Base-by-base conservation (phyloP, 2,329 filamentous ascomycete genomes). In the Amphichorda felina region DNA sequence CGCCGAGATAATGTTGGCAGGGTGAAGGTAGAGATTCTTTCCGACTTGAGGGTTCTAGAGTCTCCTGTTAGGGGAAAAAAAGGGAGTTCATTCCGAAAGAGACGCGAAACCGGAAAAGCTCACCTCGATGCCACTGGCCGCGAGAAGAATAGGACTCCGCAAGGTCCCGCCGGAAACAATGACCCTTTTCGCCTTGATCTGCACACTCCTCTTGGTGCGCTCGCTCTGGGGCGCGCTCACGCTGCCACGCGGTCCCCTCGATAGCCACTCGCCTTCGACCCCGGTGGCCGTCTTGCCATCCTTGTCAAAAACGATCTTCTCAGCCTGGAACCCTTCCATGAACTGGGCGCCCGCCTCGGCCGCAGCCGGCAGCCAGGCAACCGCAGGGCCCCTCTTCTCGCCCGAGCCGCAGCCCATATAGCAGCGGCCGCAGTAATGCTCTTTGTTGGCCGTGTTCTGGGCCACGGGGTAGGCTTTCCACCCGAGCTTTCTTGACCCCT, bases 21-120 rank as follows among this genome's bases (percentile, higher is more conserved):
- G 89, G 50, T 96, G 89, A 1, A 94, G 56, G 47, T 91, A 68
- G 4, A 95, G 71, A 47, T 95, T 84, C 7, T 69, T 72, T 18
- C 89, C 89, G 42, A 95, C 80, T 38, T 94, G 79, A 4, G 68
- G 68, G 51, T 94, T 94, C 63, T 76, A 48, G 2, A 6, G 13
- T 29, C 49, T 39, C 19, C 35, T 21, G 15, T 32, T 18, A 9
- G 11, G 10, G 9, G 13, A 15, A 4, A 4, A 33, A 30, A 30
- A 11, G 15, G 29, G 29, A 17, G 9, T 30, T 8, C 8, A 30
- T 14, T 8, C 29, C n/a, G n/a, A n/a, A n/a, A n/a, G n/a, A n/a
- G n/a, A n/a, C n/a, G n/a, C n/a, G n/a, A n/a, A n/a, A n/a, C n/a
- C n/a, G n/a, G n/a, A n/a, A n/a, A n/a, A n/a, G n/a, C 63, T 51